Evolutionary conservation across 306 rosid genomes (phyloP).

Genomic region (Medicago ruthenica): DNA sequence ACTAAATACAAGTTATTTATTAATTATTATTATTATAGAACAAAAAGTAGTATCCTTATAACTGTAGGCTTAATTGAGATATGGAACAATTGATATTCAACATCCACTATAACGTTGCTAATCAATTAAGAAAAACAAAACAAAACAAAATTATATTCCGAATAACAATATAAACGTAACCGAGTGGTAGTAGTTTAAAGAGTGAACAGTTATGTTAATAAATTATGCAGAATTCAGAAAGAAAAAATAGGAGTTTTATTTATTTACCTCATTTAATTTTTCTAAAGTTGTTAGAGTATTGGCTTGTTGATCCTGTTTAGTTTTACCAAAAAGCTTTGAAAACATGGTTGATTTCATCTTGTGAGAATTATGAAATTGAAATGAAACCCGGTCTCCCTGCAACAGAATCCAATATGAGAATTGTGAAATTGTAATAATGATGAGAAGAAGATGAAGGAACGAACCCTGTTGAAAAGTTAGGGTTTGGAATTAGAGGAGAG

Average conservation of each 20-base stretch:
- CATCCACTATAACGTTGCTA: constrained; percentile 11
- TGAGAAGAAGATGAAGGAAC: background rate
- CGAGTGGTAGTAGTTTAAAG: background rate
- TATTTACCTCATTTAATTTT: constrained; percentile 79
- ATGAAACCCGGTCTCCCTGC: constrained; percentile 17
- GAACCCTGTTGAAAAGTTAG: constrained; percentile 33
- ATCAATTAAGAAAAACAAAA: background rate
- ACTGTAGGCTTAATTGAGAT: background rate
- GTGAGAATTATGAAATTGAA: background rate
- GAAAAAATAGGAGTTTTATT: background rate
- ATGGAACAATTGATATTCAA: constrained; percentile 1
- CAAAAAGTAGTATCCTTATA: background rate
- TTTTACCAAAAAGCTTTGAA: constrained; percentile 80
- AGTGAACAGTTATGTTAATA: background rate
- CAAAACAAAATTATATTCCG: background rate
- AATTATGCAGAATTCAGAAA: constrained; percentile 11
- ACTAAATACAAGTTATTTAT: constrained; percentile 15
- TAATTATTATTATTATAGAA: no score
- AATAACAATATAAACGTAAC: background rate
- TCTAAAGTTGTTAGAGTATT: constrained; percentile 77
- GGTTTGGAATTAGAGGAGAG: constrained; percentile 18
- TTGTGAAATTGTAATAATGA: background rate
- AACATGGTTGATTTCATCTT: constrained; percentile 61
- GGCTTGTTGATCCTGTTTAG: constrained; percentile 59
- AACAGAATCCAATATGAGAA: background rate